Percentiles rank a stretch among this genome's conserved stretches.
phyloP scores from a whole-genome alignment of 2,329 filamentous ascomycete species.

The Colletotrichum sansevieriae region DNA sequence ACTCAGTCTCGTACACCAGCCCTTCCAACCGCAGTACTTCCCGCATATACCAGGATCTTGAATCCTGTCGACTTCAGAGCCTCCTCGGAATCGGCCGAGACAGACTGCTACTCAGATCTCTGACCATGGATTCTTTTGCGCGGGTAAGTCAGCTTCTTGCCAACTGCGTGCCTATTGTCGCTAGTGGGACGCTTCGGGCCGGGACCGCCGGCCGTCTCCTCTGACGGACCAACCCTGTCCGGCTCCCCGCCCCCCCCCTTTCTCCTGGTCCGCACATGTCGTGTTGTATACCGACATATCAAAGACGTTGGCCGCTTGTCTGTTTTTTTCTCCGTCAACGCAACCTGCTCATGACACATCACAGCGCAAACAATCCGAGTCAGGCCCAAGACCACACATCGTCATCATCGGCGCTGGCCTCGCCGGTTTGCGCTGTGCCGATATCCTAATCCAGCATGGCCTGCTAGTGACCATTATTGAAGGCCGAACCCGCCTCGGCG shows the following conservation, averaged over 20 bases:
- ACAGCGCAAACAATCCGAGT: slow-evolving; percentile 35
- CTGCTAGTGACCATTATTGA: slow-evolving; percentile 78
- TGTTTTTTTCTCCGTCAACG: slow-evolving; percentile 1
- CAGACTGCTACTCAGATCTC: slow-evolving; percentile 45
- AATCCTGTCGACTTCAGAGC: slow-evolving; percentile 55
- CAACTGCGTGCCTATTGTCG: slow-evolving; percentile 39
- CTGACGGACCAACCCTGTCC: slow-evolving; percentile 23
- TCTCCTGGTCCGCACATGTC: not conserved
- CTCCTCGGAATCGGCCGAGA: slow-evolving; percentile 51
- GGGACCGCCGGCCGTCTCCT: slow-evolving; percentile 18
- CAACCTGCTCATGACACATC: slow-evolving; percentile 33
- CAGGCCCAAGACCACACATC: slow-evolving; percentile 62
- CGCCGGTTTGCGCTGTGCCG: slow-evolving; percentile 78
- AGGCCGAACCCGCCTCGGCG: slow-evolving; percentile 75
- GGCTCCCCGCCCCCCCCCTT: not conserved
- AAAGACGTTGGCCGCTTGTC: slow-evolving; percentile 11
- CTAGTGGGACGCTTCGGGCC: slow-evolving; percentile 26
- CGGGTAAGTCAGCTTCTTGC: slow-evolving; percentile 50
- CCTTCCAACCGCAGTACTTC: slow-evolving; percentile 58
- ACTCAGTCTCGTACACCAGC: slow-evolving; percentile 63
- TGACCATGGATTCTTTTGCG: slow-evolving; percentile 51
- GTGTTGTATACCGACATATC: slow-evolving; percentile 15
- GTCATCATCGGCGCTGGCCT: slow-evolving; percentile 79
- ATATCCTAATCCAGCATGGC: slow-evolving; percentile 73
- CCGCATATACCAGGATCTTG: slow-evolving; percentile 64